Conservation (phyloP, 345 rosid genomes). For the Microcos paniculata region DNA sequence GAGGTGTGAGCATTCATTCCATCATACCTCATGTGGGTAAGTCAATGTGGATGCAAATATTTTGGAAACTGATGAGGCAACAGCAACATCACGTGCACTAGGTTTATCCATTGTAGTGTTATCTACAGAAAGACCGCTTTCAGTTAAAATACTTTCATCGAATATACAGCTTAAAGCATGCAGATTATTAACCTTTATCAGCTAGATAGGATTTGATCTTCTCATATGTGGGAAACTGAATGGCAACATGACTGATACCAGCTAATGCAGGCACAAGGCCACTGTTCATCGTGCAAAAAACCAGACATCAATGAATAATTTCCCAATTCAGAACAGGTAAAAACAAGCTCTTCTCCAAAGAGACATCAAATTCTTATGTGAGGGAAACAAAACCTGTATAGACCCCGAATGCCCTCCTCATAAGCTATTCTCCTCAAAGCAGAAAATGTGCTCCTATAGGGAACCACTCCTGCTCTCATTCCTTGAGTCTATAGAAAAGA, state of each 20-base stretch:
- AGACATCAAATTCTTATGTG: background rate
- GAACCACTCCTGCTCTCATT: constrained; percentile 63
- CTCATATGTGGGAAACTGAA: constrained; percentile 84
- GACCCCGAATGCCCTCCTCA: constrained; percentile 84
- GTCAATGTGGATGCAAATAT: constrained; percentile 89
- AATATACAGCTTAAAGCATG: background rate
- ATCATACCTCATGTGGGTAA: constrained; percentile 83
- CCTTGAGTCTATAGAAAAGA: constrained; percentile 64
- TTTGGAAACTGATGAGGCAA: constrained; percentile 84
- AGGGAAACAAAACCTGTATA: constrained; percentile 56
- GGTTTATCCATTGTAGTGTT: constrained; percentile 62
- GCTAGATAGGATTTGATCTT: constrained; percentile 70
- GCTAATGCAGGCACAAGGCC: constrained; percentile 90
- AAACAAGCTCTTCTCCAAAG: background rate
- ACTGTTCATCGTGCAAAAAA: constrained; percentile 39
- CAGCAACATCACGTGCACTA: constrained; percentile 76
- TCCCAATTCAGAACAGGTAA: background rate
- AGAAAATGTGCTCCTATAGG: constrained; percentile 70
- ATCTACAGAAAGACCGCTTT: constrained; percentile 37
- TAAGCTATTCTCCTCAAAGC: constrained; percentile 77
- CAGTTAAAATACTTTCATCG: constrained; percentile 1
- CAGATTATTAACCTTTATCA: constrained; percentile 40
- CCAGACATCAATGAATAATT: background rate
- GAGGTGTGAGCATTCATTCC: background rate
- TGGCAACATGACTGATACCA: constrained; percentile 93